phyloP scores from a whole-genome alignment of 768 basidiomycete genomes.

The Mycena vulgaris region DNA sequence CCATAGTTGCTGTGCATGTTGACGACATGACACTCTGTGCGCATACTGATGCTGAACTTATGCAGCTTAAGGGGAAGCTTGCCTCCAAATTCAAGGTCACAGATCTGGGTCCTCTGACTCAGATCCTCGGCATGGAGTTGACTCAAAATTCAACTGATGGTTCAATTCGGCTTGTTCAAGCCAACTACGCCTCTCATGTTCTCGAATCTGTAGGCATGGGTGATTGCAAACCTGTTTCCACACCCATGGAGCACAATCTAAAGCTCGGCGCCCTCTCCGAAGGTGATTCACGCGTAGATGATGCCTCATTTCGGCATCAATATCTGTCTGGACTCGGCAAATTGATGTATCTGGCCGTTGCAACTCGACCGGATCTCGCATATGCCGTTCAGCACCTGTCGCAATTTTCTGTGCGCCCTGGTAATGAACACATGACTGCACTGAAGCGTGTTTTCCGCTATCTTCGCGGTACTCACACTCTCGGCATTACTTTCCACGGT shows the following conservation, averaged over 20 bases:
- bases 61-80: neutral
- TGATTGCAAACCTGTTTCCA: conserved; percentile 8
- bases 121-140: conserved; percentile 10
- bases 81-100: neutral
- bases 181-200: neutral
- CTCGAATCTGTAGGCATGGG: conserved; percentile 3
- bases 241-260: conserved; percentile 12
- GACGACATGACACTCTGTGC: neutral
- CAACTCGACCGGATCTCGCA: neutral
- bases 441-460: neutral
- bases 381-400: too few relatives aligned
- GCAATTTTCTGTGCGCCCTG: too few relatives aligned
- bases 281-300: neutral
- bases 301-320: neutral
- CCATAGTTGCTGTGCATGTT: neutral
- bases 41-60: neutral
- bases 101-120: neutral
- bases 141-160: too few relatives aligned
- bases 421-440: neutral
- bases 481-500: too few relatives aligned
- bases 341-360: conserved; percentile 5
- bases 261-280: neutral
- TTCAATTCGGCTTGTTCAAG: neutral
- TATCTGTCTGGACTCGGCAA: conserved; percentile 7
- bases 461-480: too few relatives aligned